Base-by-base conservation (phyloP, 1,284 basidiomycete genomes). In the Cutaneotrichosporon cyanovorans region DNA sequence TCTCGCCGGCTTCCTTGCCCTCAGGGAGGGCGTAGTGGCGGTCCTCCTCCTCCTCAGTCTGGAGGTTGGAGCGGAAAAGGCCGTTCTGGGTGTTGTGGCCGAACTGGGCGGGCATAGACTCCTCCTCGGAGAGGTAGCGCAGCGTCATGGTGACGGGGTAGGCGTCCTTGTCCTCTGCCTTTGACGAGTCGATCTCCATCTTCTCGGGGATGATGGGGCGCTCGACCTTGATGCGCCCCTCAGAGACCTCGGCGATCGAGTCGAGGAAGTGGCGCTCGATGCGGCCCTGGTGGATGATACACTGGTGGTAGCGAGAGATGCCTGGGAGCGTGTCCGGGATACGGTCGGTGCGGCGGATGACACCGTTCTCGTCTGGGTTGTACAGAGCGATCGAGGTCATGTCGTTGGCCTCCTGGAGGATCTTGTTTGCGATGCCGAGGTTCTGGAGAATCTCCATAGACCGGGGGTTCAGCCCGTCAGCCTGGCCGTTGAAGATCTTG, bases 271-370 rank as follows among this genome's bases (percentile, higher is more conserved):
- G 48, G 21, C 51, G 51, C 51, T 53, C 51, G 14, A 53, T 53
- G 40, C 41, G 44, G 20, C 51, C 51, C 47, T 53, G 51, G 47
- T 53, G 51, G 18, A 53, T 44, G 4, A 53, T 47, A 22, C 38
- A 38, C 51, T 53, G 51, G 51, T 53, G 45, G 48, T 46, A 53
- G 41, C 51, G 51, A 37, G 51, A 53, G 45, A 53, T 49, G 37
- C 45, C 47, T n/a, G 51, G 51, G 20, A 53, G 42, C 2, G 51
- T 53, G 48, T 53, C 51, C 34, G 51, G 51, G 47, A 53, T 46
- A 15, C 51, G 51, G 48, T 53, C 51, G 35, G 51, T 53, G 32
- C 51, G 51, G 42, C 45, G 47, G 36, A 53, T 49, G 15, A 31
- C 12, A n/a, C 48, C 51, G 40, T 52, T 46, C 41, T 53, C 48